Evolutionary conservation across 148 eudicot genomes (phyloP), one percentile per base, ranked within the genome.

Genomic region (Pharnaceum exiguum): DNA sequence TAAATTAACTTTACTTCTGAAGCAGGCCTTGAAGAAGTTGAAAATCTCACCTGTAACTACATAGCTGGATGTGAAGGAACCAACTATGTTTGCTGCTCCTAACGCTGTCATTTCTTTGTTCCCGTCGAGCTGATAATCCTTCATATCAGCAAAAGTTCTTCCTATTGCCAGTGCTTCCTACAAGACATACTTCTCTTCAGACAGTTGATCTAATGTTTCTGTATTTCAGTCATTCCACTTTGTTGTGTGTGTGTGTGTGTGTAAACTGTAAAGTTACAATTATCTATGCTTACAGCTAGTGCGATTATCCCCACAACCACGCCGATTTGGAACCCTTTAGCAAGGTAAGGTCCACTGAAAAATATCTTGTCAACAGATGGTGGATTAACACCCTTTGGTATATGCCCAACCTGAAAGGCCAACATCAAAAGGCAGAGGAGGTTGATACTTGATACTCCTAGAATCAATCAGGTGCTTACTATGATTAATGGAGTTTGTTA

Each of bases 161-260:
- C 86, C 90, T 2, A 84, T 85, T 7, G 90, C 90, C 43, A 84
- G 66, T 24, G 86, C 86, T 78, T 84, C 90, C 86, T 83, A 68
- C 15, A 73, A 33, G 29, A 51, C 8, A 16, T n/a, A n/a, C n/a
- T n/a, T n/a, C n/a, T n/a, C n/a, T n/a, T n/a, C n/a, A n/a, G n/a
- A n/a, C n/a, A n/a, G n/a, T n/a, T 35, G 4, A 6, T 55, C 28
- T 3, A 10, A 17, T 8, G 16, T n/a, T 30, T n/a, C n/a, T n/a
- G n/a, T n/a, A n/a, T n/a, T n/a, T n/a, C n/a, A n/a, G n/a, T n/a
- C n/a, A n/a, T n/a, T n/a, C n/a, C n/a, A n/a, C n/a, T n/a, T n/a
- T n/a, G n/a, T n/a, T n/a, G n/a, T n/a, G n/a, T n/a, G n/a, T n/a
- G n/a, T n/a, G n/a, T n/a, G n/a, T n/a, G n/a, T n/a, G n/a, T n/a